Conservation (phyloP, 345 rosid species). For the Streptanthus diversifolius region DNA sequence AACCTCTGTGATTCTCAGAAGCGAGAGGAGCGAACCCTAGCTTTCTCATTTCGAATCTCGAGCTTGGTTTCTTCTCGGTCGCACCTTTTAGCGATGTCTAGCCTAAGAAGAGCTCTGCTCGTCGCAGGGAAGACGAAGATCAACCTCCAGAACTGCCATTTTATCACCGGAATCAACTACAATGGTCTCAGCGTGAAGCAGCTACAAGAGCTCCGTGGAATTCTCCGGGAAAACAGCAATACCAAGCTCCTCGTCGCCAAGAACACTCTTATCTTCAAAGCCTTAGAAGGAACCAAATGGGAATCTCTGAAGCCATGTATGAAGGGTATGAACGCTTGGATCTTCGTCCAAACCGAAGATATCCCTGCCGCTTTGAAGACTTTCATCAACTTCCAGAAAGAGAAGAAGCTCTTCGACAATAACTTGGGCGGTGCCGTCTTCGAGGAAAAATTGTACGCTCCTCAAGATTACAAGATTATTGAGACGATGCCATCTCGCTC, state of each 20-base stretch:
- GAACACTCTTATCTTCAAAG: constrained; percentile 78
- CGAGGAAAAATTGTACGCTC: constrained; percentile 76
- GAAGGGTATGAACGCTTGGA: constrained; percentile 96
- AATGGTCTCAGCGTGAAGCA: constrained; percentile 75
- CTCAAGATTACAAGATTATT: constrained; percentile 65
- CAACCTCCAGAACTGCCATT: constrained; percentile 74
- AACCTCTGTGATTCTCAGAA: not conserved
- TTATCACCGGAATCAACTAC: constrained; percentile 75
- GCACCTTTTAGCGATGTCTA: constrained; percentile 13
- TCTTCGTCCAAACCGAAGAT: constrained; percentile 85
- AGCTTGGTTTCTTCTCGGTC: constrained; percentile 15
- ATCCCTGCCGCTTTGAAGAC: constrained; percentile 77
- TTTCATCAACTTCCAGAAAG: constrained; percentile 67
- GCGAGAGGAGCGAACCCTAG: constrained; percentile 19
- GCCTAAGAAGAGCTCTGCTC: constrained; percentile 36
- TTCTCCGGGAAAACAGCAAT: constrained; percentile 53
- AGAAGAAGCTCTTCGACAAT: constrained; percentile 59
- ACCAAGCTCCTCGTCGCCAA: constrained; percentile 75
- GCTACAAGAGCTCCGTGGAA: constrained; percentile 65
- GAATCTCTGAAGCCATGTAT: constrained; percentile 83
- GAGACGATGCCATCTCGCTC: constrained; percentile 79
- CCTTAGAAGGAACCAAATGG: constrained; percentile 84
- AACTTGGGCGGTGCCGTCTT: constrained; percentile 87
- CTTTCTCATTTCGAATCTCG: constrained; percentile 9
- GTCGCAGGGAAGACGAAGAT: constrained; percentile 41